Conservation (phyloP, 1,139 yeast species). For the Geotrichum candidum region DNA sequence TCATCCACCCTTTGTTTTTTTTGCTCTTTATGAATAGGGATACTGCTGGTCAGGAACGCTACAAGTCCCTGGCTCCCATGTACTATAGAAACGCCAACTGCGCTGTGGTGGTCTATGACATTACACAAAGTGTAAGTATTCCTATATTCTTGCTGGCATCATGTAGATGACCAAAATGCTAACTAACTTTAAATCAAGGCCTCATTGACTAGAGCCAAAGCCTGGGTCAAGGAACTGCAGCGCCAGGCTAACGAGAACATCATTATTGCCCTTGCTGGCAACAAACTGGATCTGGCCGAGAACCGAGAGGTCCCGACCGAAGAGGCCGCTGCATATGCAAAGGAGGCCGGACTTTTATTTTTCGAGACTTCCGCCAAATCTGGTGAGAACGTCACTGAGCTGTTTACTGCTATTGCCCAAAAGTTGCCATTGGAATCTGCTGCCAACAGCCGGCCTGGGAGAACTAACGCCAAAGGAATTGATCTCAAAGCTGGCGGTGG, state of each 20-base stretch:
- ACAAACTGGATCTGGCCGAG: slow-evolving; percentile 60
- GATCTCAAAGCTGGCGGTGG: slow-evolving; percentile 8
- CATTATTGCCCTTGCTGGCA: slow-evolving; percentile 80
- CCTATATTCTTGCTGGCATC: neutral
- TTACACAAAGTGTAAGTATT: slow-evolving; percentile 45
- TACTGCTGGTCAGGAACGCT: slow-evolving; percentile 91
- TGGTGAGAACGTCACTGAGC: slow-evolving; percentile 72
- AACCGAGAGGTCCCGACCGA: slow-evolving; percentile 50
- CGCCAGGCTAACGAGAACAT: slow-evolving; percentile 82
- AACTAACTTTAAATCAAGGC: slow-evolving; percentile 20
- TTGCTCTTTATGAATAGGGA: slow-evolving; percentile 48
- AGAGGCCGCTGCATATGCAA: slow-evolving; percentile 54
- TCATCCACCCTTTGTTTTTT: neutral
- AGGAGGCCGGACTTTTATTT: slow-evolving; percentile 72
- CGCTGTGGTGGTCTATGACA: slow-evolving; percentile 77
- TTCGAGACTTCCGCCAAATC: slow-evolving; percentile 94
- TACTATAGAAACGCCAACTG: slow-evolving; percentile 85
- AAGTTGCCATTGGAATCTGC: slow-evolving; percentile 36
- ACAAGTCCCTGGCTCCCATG: slow-evolving; percentile 85
- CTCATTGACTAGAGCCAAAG: slow-evolving; percentile 82
- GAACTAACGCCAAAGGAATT: slow-evolving; percentile 30
- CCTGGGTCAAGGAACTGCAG: slow-evolving; percentile 93
- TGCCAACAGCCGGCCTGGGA: slow-evolving; percentile 27
- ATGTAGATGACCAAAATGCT: neutral
- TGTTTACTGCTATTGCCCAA: slow-evolving; percentile 73